Conservation (phyloP, 2,329 filamentous ascomycete species). For the Arthrobotrys entomopaga region DNA sequence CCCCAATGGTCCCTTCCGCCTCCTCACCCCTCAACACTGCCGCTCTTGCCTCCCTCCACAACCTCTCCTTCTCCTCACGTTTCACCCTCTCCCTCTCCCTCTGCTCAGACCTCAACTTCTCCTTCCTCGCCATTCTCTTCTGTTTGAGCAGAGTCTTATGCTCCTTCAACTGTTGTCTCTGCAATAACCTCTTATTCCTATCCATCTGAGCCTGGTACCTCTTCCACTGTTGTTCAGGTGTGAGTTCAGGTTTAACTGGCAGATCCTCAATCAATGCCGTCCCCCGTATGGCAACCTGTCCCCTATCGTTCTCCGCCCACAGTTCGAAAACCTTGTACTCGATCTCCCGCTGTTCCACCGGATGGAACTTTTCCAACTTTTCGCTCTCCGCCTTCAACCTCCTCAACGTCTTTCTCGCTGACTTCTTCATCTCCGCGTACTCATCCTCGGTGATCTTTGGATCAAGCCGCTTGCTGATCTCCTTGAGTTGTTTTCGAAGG, state of each 20-base stretch:
- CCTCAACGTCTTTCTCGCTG: conserved; percentile 4
- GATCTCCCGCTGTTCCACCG: conserved; percentile 29
- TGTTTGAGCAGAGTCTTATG: conserved; percentile 27
- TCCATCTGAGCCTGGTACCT: conserved; percentile 46
- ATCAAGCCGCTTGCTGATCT: background rate
- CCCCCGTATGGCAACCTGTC: conserved; percentile 35
- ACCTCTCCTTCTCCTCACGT: conserved; percentile 27
- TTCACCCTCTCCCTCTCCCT: conserved; percentile 34
- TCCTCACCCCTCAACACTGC: conserved; percentile 13
- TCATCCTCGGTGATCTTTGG: background rate
- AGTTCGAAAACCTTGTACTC: conserved; percentile 44
- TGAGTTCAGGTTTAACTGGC: conserved; percentile 31
- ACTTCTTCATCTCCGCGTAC: conserved; percentile 3
- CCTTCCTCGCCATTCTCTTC: conserved; percentile 41
- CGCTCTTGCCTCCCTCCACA: conserved; percentile 32
- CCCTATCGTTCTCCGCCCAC: conserved; percentile 49
- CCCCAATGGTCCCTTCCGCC: conserved; percentile 1
- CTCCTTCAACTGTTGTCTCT: conserved; percentile 35
- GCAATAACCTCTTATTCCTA: conserved; percentile 40
- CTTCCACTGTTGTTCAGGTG: conserved; percentile 53
- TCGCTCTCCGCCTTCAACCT: conserved; percentile 14
- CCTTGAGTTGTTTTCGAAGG: conserved; percentile 22
- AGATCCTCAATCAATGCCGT: conserved; percentile 44
- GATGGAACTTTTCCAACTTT: conserved; percentile 44
- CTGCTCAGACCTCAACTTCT: conserved; percentile 34